A percentile compares a stretch with the other conserved stretches of the same genome.
phyloP scores from a whole-genome alignment of 2,329 filamentous ascomycete species.

The Gnomoniopsis sp. region DNA sequence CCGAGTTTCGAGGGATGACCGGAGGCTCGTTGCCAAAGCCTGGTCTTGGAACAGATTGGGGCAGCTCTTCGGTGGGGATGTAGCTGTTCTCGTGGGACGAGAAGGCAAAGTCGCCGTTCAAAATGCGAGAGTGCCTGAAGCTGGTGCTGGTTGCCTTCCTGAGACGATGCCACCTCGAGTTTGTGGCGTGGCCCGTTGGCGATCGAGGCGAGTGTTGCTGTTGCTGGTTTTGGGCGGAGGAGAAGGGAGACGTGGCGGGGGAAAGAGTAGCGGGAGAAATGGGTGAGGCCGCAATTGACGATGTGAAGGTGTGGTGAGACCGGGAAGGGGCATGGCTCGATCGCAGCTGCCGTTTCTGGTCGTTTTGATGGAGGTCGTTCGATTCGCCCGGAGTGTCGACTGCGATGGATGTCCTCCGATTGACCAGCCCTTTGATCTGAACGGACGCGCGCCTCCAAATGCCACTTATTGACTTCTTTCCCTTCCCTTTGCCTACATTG shows the following conservation, averaged over 20 bases:
- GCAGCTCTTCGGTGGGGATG: slow-evolving; percentile 11
- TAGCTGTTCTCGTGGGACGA: slow-evolving; percentile 17
- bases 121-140: slow-evolving; percentile 41
- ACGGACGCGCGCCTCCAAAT: slow-evolving; percentile 54
- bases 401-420: slow-evolving; percentile 42
- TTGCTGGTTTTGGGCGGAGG: slow-evolving; percentile 1
- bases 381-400: slow-evolving; percentile 11
- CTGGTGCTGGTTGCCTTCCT: slow-evolving; percentile 12
- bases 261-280: slow-evolving; percentile 11
- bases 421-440: slow-evolving; percentile 50
- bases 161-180: slow-evolving; percentile 16
- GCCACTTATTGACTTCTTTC: slow-evolving; percentile 38
- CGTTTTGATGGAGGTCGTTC: slow-evolving; percentile 22
- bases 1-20: slow-evolving; percentile 56
- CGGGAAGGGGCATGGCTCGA: slow-evolving; percentile 13
- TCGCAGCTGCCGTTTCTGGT: slow-evolving; percentile 7
- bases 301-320: slow-evolving; percentile 13
- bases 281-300: background rate
- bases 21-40: slow-evolving; percentile 53
- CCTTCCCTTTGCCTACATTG: background rate
- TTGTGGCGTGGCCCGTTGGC: slow-evolving; percentile 44
- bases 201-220: slow-evolving; percentile 8
- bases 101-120: slow-evolving; percentile 36
- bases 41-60: slow-evolving; percentile 37
- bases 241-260: slow-evolving; percentile 19